These are phyloP conservation scores for Beauveria scarabaeidicola DNA, from an alignment of 2,329 filamentous ascomycete species.

Conservation along the genomic window DNA sequence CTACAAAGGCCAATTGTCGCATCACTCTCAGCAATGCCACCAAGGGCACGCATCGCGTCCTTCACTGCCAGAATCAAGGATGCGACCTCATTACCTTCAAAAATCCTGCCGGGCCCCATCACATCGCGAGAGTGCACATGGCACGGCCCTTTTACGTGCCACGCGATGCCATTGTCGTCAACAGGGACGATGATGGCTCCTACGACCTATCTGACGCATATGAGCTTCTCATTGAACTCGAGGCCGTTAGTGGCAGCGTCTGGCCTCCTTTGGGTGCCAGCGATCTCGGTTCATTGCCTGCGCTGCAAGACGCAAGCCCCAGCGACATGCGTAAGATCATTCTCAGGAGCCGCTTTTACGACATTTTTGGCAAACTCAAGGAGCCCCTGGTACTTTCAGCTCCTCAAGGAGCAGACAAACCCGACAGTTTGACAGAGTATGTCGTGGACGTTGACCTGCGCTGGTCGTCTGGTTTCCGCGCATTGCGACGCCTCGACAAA, in stretches of 20 bases:
- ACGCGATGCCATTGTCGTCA: slow-evolving; percentile 41
- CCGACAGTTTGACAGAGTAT: slow-evolving; percentile 31
- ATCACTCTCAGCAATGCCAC: slow-evolving; percentile 29
- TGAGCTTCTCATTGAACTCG: slow-evolving; percentile 42
- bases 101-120: slow-evolving; percentile 36
- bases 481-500: slow-evolving; percentile 27
- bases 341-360: slow-evolving; percentile 32
- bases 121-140: slow-evolving; percentile 40
- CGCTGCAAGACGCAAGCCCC: not conserved
- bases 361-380: slow-evolving; percentile 34
- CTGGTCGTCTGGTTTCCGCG: slow-evolving; percentile 35
- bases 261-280: slow-evolving; percentile 43
- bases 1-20: slow-evolving; percentile 28
- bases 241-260: slow-evolving; percentile 37
- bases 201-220: slow-evolving; percentile 44
- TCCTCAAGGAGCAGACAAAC: slow-evolving; percentile 18
- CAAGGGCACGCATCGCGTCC: slow-evolving; percentile 30
- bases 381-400: slow-evolving; percentile 24
- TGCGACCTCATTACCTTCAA: slow-evolving; percentile 44
- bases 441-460: slow-evolving; percentile 40
- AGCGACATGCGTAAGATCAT: slow-evolving; percentile 25
- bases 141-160: slow-evolving; percentile 43
- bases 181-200: slow-evolving; percentile 36
- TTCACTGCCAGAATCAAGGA: slow-evolving; percentile 46
- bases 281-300: slow-evolving; percentile 3